A percentile compares a stretch with the other conserved stretches of the same genome.
phyloP scores from a whole-genome alignment of 2,329 filamentous ascomycete species.

The Thelonectria discophora region DNA sequence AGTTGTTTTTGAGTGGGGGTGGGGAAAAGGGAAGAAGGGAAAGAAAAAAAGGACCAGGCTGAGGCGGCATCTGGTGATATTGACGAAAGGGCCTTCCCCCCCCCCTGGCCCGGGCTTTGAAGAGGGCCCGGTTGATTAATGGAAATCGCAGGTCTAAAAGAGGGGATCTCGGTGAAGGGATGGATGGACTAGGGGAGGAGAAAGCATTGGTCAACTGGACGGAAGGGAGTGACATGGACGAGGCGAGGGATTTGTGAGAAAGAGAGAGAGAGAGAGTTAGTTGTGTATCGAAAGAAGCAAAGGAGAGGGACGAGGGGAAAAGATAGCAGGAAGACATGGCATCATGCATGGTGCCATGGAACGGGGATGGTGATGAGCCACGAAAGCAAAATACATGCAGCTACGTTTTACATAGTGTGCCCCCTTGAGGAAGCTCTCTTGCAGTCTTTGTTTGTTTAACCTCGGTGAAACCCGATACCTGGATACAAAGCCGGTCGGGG shows the following conservation, averaged over 20 bases:
- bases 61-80: constrained; percentile 17
- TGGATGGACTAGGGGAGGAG: neutral
- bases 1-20: constrained; percentile 14
- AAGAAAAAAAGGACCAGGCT: neutral
- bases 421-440: no score
- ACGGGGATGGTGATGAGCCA: neutral
- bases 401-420: no score
- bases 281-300: no score
- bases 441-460: constrained; percentile 22
- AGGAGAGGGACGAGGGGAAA: constrained; percentile 2
- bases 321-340: constrained; percentile 20
- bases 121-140: neutral
- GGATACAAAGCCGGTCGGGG: constrained; percentile 19
- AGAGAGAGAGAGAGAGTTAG: neutral
- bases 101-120: neutral
- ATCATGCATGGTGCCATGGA: constrained; percentile 32
- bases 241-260: constrained; percentile 17
- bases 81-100: neutral
- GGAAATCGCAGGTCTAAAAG: neutral
- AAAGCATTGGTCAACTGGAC: no score
- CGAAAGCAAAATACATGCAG: no score
- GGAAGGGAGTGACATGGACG: neutral
- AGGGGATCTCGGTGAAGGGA: constrained; percentile 16
- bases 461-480: constrained; percentile 37
- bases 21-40: constrained; percentile 1